Percentiles rank a stretch among this genome's conserved stretches.
phyloP scores from a whole-genome alignment of 805 yeast species.

The Ogataea corticis region DNA sequence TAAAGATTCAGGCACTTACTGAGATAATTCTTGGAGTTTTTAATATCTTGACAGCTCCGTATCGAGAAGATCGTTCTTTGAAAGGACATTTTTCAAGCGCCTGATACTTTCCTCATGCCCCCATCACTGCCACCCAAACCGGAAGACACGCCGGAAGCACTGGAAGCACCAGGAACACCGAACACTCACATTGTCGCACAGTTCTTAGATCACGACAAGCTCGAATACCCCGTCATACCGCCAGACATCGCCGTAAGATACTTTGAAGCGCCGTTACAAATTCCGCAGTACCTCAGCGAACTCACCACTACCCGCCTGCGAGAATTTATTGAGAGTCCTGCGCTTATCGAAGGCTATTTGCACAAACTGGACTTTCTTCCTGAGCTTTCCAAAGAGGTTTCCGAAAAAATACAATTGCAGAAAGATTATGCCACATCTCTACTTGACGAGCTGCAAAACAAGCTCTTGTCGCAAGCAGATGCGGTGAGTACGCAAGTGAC shows the following conservation, averaged over 20 bases:
- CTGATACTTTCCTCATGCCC: no score
- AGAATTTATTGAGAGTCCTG: slow-evolving; percentile 18
- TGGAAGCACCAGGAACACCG: no score
- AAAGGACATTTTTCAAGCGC: no score
- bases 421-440: slow-evolving; percentile 33
- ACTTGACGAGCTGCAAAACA: slow-evolving; percentile 10
- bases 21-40: no score
- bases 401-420: slow-evolving; percentile 40
- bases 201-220: slow-evolving; percentile 17
- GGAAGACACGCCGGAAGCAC: not conserved
- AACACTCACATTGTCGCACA: slow-evolving; percentile 5
- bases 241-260: slow-evolving; percentile 10
- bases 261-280: slow-evolving; percentile 9
- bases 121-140: slow-evolving; percentile 13
- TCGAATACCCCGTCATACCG: slow-evolving; percentile 28
- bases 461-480: slow-evolving; percentile 19
- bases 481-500: slow-evolving; percentile 25
- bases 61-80: no score
- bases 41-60: not conserved
- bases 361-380: slow-evolving; percentile 16
- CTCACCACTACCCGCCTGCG: slow-evolving; percentile 24
- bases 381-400: slow-evolving; percentile 12
- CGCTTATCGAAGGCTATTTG: slow-evolving; percentile 22
- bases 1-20: no score
- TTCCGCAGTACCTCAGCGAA: slow-evolving; percentile 28